Base-by-base conservation (phyloP, 768 basidiomycete species). In the Leccinum uliginosum region DNA sequence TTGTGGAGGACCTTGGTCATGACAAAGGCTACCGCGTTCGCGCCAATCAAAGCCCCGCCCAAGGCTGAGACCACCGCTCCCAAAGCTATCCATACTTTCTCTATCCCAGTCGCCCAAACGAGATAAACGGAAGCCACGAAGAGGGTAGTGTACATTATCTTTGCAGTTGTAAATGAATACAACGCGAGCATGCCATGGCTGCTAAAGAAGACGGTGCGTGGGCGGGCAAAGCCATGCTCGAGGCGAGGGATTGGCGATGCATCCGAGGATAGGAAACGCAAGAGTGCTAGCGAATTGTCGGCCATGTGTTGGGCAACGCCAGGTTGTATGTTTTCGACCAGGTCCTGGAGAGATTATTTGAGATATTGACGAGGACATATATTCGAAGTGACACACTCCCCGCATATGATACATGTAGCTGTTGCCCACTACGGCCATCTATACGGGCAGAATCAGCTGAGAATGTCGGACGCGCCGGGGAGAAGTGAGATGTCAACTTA, bases 341-440 rank as follows among this genome's bases (percentile, higher is more conserved):
- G 62, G 71, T 96, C 93, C 74, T 78, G 23, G 17, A 19, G 40
- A 47, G 3, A 40, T 24, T 29, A 19, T 3, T 50, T 58, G 10
- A 67, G 45, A 53, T 19, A 10, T 48, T 11, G 14, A 38, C 11
- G 32, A n/a, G 5, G 8, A 40, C 40, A 43, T 24, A 48, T n/a
- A 52, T 17, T 12, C 23, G 56, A 51, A 52, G 58, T 50, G n/a
- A 40, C 68, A 1, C 62, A 85, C 88, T 77, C 91, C 91, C 49
- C 89, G 85, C 75, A 93, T 98, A 71, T 98, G 94, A 67, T 97
- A 98, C 53, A 93, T 75, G 69, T 97, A 98, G 62, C 90, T 91
- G 71, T 96, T 91, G 14, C 92, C 91, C 3, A 96, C 85, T 26
- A 96, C 75, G 0, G 94, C 94, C 81, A 96, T 92, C 90, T 92